Percentiles rank a stretch among this genome's conserved stretches.
Conservation (phyloP, 2,329 filamentous ascomycete species). For the Fusarium goolgardi region DNA sequence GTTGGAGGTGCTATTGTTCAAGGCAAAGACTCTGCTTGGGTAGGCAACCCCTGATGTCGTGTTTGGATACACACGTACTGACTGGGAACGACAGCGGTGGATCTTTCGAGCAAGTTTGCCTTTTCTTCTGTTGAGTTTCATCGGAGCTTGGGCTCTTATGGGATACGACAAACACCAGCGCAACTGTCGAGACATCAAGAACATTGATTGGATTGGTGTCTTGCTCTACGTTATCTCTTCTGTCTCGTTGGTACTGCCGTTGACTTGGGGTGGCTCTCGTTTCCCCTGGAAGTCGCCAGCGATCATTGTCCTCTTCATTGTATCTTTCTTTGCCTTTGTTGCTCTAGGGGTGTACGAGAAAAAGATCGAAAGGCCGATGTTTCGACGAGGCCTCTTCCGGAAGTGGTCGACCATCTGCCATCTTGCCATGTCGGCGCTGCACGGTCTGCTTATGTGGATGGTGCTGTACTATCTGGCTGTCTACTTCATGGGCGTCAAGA, state of each 20-base stretch:
- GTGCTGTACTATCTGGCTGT: slow-evolving; percentile 47
- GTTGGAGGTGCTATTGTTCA: slow-evolving; percentile 42
- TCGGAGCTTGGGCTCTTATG: slow-evolving; percentile 46
- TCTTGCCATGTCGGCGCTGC: slow-evolving; percentile 39
- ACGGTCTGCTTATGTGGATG: slow-evolving; percentile 48
- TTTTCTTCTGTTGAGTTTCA: slow-evolving; percentile 42
- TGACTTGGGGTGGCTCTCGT: slow-evolving; percentile 35
- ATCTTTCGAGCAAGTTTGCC: slow-evolving; percentile 54
- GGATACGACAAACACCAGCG: slow-evolving; percentile 38
- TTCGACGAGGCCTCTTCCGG: slow-evolving; percentile 40
- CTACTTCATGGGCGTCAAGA: slow-evolving; percentile 44
- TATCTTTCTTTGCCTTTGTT: slow-evolving; percentile 63
- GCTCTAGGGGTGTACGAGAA: slow-evolving; percentile 39
- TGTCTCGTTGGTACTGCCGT: slow-evolving; percentile 30
- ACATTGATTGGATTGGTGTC: slow-evolving; percentile 72
- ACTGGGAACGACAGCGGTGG: slow-evolving; percentile 46
- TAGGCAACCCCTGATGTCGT: slow-evolving; percentile 6
- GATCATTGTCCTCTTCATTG: slow-evolving; percentile 67
- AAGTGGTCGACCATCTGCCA: slow-evolving; percentile 38
- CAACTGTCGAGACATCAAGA: slow-evolving; percentile 15
- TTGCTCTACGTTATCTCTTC: slow-evolving; percentile 61
- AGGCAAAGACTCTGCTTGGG: slow-evolving; percentile 40
- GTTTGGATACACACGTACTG: not conserved
- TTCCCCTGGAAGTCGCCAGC: slow-evolving; percentile 42
- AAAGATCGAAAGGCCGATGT: slow-evolving; percentile 38